phyloP scores from a whole-genome alignment of 331 rosid genomes.

The Erythrophleum ivorense region DNA sequence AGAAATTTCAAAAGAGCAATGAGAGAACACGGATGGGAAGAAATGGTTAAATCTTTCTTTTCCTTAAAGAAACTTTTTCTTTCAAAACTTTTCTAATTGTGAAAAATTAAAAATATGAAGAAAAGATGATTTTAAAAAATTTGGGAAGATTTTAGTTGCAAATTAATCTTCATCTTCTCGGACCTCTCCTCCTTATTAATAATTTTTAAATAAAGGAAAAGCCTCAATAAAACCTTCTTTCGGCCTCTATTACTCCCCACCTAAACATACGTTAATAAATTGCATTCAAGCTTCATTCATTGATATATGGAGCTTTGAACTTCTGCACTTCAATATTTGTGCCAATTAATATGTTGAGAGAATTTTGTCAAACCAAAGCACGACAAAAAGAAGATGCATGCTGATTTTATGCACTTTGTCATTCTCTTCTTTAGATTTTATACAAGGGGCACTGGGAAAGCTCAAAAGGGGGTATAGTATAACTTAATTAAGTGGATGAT shows the following conservation, averaged over 20 bases:
- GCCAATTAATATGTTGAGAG: slow-evolving; percentile 1
- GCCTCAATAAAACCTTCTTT: too few species aligned
- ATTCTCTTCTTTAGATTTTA: slow-evolving; percentile 20
- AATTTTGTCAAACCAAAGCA: slow-evolving; percentile 39
- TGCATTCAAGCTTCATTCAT: too few species aligned
- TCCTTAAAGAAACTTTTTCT: too few species aligned
- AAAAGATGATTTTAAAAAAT: too few species aligned
- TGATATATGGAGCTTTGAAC: not conserved
- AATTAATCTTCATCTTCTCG: not conserved
- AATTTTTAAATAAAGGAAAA: too few species aligned
- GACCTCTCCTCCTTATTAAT: too few species aligned
- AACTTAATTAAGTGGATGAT: not conserved
- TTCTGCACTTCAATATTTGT: not conserved
- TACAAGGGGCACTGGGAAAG: not conserved
- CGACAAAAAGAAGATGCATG: slow-evolving; percentile 17
- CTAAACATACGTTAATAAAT: too few species aligned
- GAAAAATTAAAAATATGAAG: too few species aligned
- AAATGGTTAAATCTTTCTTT: not conserved
- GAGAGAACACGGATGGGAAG: not conserved
- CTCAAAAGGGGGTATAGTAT: not conserved
- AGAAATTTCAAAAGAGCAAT: not conserved
- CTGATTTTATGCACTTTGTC: slow-evolving; percentile 28
- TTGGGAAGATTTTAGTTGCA: too few species aligned
- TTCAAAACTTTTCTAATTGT: too few species aligned
- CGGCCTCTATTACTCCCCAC: too few species aligned